Conservation (phyloP, 345 rosid species). For the Dovyalis caffra region DNA sequence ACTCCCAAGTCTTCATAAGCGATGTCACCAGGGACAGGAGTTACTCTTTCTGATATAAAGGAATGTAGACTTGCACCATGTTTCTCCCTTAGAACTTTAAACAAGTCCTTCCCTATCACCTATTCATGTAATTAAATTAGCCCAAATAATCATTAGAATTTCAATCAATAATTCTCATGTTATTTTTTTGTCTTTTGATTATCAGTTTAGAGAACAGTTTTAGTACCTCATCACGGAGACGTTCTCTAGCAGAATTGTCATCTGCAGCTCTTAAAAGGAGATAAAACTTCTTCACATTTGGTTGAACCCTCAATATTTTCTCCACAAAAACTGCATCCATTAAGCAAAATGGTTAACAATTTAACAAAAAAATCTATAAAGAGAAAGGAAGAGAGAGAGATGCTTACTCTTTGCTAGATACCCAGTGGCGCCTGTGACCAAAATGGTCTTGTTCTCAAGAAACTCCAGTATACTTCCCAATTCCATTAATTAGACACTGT, state of each 20-base stretch:
- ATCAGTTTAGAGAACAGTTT: not conserved
- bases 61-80: constrained; percentile 4
- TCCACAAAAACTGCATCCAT: constrained; percentile 21
- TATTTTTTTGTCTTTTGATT: too few species aligned
- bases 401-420: constrained; percentile 40
- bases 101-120: constrained; percentile 28
- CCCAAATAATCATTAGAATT: not conserved
- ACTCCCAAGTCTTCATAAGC: constrained; percentile 34
- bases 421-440: constrained; percentile 48
- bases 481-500: constrained; percentile 18
- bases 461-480: constrained; percentile 24
- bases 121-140: not conserved
- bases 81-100: constrained; percentile 13
- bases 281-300: constrained; percentile 24
- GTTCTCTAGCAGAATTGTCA: constrained; percentile 13
- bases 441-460: constrained; percentile 37
- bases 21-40: constrained; percentile 32
- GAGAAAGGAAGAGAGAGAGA: not conserved
- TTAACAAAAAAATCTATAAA: not conserved
- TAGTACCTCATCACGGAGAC: constrained; percentile 17
- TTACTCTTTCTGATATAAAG: constrained; percentile 15
- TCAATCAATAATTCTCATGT: too few species aligned
- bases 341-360: not conserved
- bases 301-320: constrained; percentile 25
- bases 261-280: constrained; percentile 28